Evolutionary conservation across 352 stramenopile genomes (phyloP).

Genomic region (Globisporangium radiosum): DNA sequence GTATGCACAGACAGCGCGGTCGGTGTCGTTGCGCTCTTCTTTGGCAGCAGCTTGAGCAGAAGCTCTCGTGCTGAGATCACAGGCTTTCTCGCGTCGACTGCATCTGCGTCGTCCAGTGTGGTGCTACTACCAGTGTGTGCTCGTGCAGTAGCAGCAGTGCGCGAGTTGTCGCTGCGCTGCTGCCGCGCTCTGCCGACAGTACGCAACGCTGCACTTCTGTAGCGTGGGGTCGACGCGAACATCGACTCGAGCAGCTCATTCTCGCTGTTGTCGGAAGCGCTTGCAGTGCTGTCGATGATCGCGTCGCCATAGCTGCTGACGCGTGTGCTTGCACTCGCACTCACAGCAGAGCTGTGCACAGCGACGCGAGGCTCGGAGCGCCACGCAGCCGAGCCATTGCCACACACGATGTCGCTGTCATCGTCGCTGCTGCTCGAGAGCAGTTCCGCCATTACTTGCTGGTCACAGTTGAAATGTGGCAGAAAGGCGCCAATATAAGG

Average conservation of each 20-base stretch:
- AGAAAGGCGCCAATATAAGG: not conserved
- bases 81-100: conserved; percentile 23
- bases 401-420: conserved; percentile 10
- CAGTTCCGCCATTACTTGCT: conserved; percentile 42
- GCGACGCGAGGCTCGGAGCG: not conserved
- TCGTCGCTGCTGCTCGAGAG: conserved; percentile 57
- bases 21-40: not conserved
- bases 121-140: not conserved
- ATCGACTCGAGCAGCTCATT: conserved; percentile 5
- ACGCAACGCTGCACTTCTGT: no score
- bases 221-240: not conserved
- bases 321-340: not conserved
- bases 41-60: conserved; percentile 42
- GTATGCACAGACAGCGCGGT: not conserved
- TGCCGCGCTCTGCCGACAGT: not conserved
- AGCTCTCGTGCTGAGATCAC: conserved; percentile 58
- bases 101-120: no score
- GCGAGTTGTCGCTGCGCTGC: not conserved
- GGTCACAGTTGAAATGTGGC: not conserved
- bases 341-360: not conserved
- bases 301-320: not conserved
- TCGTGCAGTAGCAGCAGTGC: not conserved
- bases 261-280: conserved; percentile 1
- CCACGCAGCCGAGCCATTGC: conserved; percentile 1
- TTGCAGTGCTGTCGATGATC: not conserved